These are phyloP conservation scores for Cicer yamashitae DNA, from an alignment of 306 rosid species.

Conservation along the genomic window DNA sequence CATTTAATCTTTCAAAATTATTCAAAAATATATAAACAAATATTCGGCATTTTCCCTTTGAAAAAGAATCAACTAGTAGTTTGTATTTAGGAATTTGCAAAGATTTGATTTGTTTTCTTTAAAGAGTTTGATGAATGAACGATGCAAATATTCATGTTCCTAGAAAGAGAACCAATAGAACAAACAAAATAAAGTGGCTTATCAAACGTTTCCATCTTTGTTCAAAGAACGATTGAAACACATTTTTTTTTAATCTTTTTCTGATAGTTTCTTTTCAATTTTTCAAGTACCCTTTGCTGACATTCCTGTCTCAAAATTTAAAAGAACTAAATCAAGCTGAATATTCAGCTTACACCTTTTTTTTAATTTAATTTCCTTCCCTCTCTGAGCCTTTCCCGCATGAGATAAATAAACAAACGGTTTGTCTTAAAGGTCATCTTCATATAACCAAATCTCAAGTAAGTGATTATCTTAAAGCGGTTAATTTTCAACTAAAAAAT, in stretches of 20 bases:
- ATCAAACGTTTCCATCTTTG: slow-evolving; percentile 28
- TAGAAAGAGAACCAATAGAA: slow-evolving; percentile 39
- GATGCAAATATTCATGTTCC: slow-evolving; percentile 35
- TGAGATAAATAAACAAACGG: too few species aligned
- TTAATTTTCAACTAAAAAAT: too few species aligned
- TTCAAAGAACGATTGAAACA: slow-evolving; percentile 15
- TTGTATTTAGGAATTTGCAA: too few species aligned
- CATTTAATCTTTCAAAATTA: too few species aligned
- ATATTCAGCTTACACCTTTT: slow-evolving; percentile 7
- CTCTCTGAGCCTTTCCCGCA: too few species aligned
- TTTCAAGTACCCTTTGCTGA: not conserved
- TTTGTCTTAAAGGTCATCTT: too few species aligned
- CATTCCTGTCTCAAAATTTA: slow-evolving; percentile 4
- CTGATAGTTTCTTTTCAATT: slow-evolving; percentile 9
- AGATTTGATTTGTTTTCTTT: slow-evolving; percentile 30
- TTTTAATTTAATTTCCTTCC: too few species aligned
- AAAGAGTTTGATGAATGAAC: slow-evolving; percentile 28
- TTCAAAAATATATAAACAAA: too few species aligned
- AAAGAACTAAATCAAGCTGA: slow-evolving; percentile 9
- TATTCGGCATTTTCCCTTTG: too few species aligned
- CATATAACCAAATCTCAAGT: too few species aligned
- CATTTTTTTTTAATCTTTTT: not conserved
- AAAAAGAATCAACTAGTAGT: too few species aligned
- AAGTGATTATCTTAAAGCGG: too few species aligned
- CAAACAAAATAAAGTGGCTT: slow-evolving; percentile 35